Base-by-base conservation (phyloP, 208 protist genomes). In the Leishmania mexicana region DNA sequence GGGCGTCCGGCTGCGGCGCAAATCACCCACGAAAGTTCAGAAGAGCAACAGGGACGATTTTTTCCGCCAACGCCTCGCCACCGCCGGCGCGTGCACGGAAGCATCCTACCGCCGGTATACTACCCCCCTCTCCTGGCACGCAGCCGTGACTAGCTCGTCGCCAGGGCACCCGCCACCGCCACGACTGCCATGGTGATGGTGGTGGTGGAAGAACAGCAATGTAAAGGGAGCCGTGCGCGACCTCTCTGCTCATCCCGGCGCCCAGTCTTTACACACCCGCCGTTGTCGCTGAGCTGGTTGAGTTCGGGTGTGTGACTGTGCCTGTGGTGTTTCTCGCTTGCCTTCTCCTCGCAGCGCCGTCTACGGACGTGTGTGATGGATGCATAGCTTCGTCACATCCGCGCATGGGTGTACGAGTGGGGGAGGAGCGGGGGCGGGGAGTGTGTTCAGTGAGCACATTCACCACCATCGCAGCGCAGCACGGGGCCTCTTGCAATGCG, bases 21-120 rank as follows among this genome's bases (percentile, higher is more conserved):
- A 38, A 28, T 21, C 2, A 21, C 38, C 49, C 28, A 38, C 54
- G 60, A 31, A 17, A 7, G 1, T 10, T 19, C 24, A 10, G 45
- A 3, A 57, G 24, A 35, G 24, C 77, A 15, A 2, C 72, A 58
- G 3, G 51, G 72, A 31, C 65, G 15, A n/a, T 28, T 58, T 1
- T 73, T 51, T 28, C 51, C 83, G 31, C 74, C 72, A 28, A 68
- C 53, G 53, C 71, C 45, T 49, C 74, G 24, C 11, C 77, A 60
- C 7, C 64, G 72, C 13, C 72, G 24, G 1, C 60, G 60, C 62
- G 65, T 85, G 24, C 67, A 83, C 51, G 83, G 83, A 38, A 86
- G 83, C 38, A 76, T 86, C 65, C 54, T 86, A 17, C 83, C 83
- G 28, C 78, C 83, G 4, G 83, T 86, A 2, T 40, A 71, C 47